phyloP scores from a whole-genome alignment of 371 early-diverging fungal species.

The Chytridiales sp. region DNA sequence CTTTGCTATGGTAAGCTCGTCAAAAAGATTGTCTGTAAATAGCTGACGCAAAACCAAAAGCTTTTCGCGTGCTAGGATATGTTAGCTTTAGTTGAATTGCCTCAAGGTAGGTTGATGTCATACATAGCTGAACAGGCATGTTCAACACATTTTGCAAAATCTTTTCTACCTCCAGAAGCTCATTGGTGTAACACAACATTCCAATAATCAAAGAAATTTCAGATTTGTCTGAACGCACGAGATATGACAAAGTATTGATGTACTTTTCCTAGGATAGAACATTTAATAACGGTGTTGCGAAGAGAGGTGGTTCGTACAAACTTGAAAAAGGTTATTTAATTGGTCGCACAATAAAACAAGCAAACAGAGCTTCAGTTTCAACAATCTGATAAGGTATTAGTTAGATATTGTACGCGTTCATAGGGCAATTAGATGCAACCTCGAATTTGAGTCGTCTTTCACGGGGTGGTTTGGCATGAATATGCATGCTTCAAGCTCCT shows the following conservation, averaged over 20 bases:
- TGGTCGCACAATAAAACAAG: slow-evolving; percentile 18
- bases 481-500: too few species aligned
- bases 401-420: too few species aligned
- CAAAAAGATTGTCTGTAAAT: slow-evolving; percentile 24
- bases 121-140: slow-evolving; percentile 22
- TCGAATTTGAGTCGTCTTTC: too few species aligned
- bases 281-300: not conserved
- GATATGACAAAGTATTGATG: slow-evolving; percentile 12
- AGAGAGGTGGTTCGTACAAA: not conserved
- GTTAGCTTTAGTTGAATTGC: not conserved
- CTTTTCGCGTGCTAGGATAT: slow-evolving; percentile 23
- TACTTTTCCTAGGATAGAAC: slow-evolving; percentile 19
- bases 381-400: too few species aligned
- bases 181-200: slow-evolving; percentile 36
- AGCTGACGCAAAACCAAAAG: slow-evolving; percentile 21
- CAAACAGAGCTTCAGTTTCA: slow-evolving; percentile 5
- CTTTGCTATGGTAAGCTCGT: slow-evolving; percentile 25
- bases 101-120: not conserved
- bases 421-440: too few species aligned
- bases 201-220: slow-evolving; percentile 37
- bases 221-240: slow-evolving; percentile 23
- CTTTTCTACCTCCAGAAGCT: slow-evolving; percentile 31
- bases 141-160: slow-evolving; percentile 15
- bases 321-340: not conserved
- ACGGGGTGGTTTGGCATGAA: too few species aligned